Evolutionary conservation across 2,329 filamentous ascomycete genomes (phyloP).

Genomic region (Xylariaceae sp.): DNA sequence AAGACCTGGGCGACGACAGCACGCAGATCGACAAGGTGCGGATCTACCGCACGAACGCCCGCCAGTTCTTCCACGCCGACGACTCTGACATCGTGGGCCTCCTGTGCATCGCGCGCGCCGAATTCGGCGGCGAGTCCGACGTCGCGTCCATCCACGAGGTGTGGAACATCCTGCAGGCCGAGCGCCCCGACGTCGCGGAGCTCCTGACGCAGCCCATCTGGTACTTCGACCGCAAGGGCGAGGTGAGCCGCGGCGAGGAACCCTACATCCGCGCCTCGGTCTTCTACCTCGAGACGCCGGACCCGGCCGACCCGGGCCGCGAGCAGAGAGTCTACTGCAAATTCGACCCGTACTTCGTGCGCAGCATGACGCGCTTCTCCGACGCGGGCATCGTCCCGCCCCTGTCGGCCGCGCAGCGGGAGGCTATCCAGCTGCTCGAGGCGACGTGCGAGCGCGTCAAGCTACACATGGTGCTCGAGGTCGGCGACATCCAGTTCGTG

Average conservation of each 20-base stretch:
- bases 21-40: conserved; percentile 80
- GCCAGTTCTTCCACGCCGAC: conserved; percentile 83
- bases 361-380: conserved; percentile 69
- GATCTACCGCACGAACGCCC: conserved; percentile 84
- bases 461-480: conserved; percentile 80
- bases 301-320: conserved; percentile 37
- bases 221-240: conserved; percentile 92
- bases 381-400: conserved; percentile 69
- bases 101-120: conserved; percentile 72
- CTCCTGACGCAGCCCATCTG: conserved; percentile 73
- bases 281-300: conserved; percentile 66
- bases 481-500: conserved; percentile 86
- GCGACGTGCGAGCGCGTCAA: conserved; percentile 68
- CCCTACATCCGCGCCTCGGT: conserved; percentile 69
- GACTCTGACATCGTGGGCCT: conserved; percentile 80
- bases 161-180: conserved; percentile 72
- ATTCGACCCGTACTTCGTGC: conserved; percentile 88
- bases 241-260: conserved; percentile 69
- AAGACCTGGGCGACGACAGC: conserved; percentile 79
- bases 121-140: conserved; percentile 80
- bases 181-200: conserved; percentile 75
- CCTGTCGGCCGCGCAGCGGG: conserved; percentile 63
- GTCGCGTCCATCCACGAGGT: conserved; percentile 74
- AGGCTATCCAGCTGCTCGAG: conserved; percentile 68
- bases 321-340: conserved; percentile 71